phyloP scores from a whole-genome alignment of 2,329 filamentous ascomycete species.

The Talaromyces sp. region DNA sequence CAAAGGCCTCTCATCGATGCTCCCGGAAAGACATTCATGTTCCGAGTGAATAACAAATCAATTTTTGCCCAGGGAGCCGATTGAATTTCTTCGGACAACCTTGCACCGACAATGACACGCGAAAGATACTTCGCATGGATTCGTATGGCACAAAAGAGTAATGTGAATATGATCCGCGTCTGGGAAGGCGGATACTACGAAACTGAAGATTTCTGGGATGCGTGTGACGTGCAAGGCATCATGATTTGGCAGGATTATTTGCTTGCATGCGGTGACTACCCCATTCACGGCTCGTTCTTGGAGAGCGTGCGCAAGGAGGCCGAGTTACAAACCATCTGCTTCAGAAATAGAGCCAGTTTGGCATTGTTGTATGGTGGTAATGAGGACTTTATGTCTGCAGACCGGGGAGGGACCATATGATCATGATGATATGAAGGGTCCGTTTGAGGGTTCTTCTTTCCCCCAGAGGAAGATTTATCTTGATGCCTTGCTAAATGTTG shows the following conservation, averaged over 20 bases:
- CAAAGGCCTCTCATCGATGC: too few species aligned
- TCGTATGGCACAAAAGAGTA: conserved; percentile 51
- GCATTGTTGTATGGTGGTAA: too few species aligned
- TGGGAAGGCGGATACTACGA: conserved; percentile 81
- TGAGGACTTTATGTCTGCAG: too few species aligned
- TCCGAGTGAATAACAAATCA: conserved; percentile 55
- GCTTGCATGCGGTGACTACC: conserved; percentile 69
- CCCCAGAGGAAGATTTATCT: too few species aligned
- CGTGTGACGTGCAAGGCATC: conserved; percentile 68
- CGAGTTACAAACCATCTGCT: conserved; percentile 56
- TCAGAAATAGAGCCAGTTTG: too few species aligned
- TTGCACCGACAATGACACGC: conserved; percentile 50
- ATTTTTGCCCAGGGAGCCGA: conserved; percentile 58
- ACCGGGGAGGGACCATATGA: too few species aligned
- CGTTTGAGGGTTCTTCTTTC: too few species aligned
- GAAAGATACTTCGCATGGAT: conserved; percentile 54
- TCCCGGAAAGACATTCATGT: too few species aligned
- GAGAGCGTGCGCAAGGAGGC: conserved; percentile 61
- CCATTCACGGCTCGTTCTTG: conserved; percentile 56
- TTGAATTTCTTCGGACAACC: conserved; percentile 59
- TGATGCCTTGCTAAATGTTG: too few species aligned
- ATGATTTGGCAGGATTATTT: conserved; percentile 78
- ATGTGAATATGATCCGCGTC: conserved; percentile 60
- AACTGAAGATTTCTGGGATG: conserved; percentile 63
- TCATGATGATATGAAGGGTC: too few species aligned